A percentile compares a stretch with the other conserved stretches of the same genome.
These are phyloP conservation scores for Mimosa pudica DNA, from an alignment of 306 rosid species.

Conservation along the genomic window DNA sequence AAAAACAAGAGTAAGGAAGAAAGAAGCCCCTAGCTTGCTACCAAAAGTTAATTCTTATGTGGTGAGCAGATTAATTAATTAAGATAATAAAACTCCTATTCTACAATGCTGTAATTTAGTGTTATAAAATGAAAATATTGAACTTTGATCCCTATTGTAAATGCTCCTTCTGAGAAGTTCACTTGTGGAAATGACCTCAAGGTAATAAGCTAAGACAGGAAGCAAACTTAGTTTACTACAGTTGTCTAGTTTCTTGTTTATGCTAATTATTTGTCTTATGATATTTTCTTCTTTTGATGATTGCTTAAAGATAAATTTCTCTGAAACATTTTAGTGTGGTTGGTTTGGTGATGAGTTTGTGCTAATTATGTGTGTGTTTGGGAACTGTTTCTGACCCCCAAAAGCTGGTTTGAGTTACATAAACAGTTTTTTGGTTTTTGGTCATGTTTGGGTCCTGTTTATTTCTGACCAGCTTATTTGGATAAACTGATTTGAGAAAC, in stretches of 20 bases:
- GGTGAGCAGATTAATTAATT: background rate
- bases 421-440: no score
- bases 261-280: background rate
- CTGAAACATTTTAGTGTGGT: background rate
- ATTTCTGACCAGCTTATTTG: no score
- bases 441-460: no score
- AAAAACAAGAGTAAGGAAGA: background rate
- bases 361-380: no score
- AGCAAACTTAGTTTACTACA: background rate
- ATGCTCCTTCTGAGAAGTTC: conserved; percentile 15
- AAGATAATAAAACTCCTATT: background rate
- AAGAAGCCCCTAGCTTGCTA: background rate
- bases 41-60: background rate
- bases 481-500: no score
- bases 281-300: background rate
- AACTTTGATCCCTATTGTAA: background rate
- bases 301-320: background rate
- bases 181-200: background rate
- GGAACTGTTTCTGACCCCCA: no score
- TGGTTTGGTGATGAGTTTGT: background rate
- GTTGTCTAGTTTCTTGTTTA: background rate
- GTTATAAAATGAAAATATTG: background rate
- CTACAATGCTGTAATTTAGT: background rate
- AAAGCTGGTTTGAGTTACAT: no score
- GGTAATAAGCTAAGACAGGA: background rate